phyloP scores from a whole-genome alignment of 2,329 filamentous ascomycete species.

The Colletotrichum cuscutae region DNA sequence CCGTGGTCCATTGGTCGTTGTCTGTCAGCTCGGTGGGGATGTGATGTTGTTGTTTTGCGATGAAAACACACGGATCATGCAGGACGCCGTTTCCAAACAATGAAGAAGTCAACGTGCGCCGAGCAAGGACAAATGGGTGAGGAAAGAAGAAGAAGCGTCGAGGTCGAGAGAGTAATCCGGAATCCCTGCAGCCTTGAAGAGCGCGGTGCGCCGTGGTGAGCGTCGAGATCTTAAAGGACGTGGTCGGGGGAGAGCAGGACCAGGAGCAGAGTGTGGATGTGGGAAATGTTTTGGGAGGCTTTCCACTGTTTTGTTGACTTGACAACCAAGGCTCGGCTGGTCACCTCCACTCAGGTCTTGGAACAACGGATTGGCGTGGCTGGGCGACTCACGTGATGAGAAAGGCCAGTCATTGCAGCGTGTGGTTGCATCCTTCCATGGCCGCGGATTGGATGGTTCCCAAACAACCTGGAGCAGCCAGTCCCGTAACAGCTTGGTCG shows the following conservation, averaged over 20 bases:
- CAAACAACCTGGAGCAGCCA: constrained; percentile 14
- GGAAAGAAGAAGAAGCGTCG: constrained; percentile 8
- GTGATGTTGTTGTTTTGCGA: constrained; percentile 32
- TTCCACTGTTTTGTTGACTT: constrained; percentile 30
- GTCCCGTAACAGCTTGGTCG: constrained; percentile 16
- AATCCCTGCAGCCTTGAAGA: constrained; percentile 29
- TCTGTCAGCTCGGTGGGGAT: constrained; percentile 4
- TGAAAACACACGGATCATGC: constrained; percentile 35
- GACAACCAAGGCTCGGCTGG: constrained; percentile 26
- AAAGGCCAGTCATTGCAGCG: background rate
- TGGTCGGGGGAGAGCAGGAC: constrained; percentile 27
- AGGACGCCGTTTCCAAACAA: constrained; percentile 27
- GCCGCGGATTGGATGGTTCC: background rate
- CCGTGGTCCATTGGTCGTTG: constrained; percentile 34
- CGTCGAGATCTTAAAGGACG: constrained; percentile 33
- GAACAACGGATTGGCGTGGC: constrained; percentile 14
- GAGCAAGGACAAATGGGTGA: background rate
- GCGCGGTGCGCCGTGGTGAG: constrained; percentile 34
- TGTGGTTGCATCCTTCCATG: background rate
- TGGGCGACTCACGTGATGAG: constrained; percentile 19
- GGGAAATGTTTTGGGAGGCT: constrained; percentile 30
- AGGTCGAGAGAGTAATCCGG: constrained; percentile 16
- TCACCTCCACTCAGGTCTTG: constrained; percentile 26
- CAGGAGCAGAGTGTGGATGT: constrained; percentile 25
- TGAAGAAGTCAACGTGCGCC: constrained; percentile 28